Percentiles rank a stretch among this genome's conserved stretches.
These are phyloP conservation scores for Ceratocystis alfenasii DNA, from an alignment of 2,329 filamentous ascomycete genomes.

Conservation along the genomic window DNA sequence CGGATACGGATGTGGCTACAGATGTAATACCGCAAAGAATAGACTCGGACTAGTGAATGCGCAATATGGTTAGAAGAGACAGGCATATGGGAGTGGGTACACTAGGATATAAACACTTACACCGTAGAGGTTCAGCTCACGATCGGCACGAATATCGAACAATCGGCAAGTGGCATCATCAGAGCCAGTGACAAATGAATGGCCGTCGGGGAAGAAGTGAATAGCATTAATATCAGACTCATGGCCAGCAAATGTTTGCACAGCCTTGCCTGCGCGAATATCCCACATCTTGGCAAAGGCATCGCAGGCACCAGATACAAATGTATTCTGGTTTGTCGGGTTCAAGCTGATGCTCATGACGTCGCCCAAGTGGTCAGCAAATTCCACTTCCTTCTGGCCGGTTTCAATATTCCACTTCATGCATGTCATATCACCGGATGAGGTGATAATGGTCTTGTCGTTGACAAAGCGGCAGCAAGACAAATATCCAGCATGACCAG, in stretches of 20 bases:
- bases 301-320: conserved; percentile 97
- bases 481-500: conserved; percentile 91
- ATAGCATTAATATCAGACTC: conserved; percentile 99
- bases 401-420: conserved; percentile 99
- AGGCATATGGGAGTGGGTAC: not conserved
- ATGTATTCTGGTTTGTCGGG: conserved; percentile 97
- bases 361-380: conserved; percentile 93
- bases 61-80: not conserved
- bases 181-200: conserved; percentile 94
- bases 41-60: conserved; percentile 63
- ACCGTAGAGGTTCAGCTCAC: conserved; percentile 58
- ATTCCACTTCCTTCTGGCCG: conserved; percentile 92
- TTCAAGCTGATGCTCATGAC: conserved; percentile 99
- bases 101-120: conserved; percentile 31
- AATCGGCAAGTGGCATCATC: conserved; percentile 95
- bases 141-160: conserved; percentile 93
- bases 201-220: conserved; percentile 97
- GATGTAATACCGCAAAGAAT: conserved; percentile 97
- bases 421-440: conserved; percentile 98
- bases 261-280: conserved; percentile 93
- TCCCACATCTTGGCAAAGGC: conserved; percentile 99
- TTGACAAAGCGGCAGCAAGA: conserved; percentile 99
- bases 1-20: conserved; percentile 93
- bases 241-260: conserved; percentile 96
- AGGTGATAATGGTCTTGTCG: conserved; percentile 92